Evolutionary conservation across 495 filamentous ascomycete species (phyloP).

Genomic region (Niebla homalea): DNA sequence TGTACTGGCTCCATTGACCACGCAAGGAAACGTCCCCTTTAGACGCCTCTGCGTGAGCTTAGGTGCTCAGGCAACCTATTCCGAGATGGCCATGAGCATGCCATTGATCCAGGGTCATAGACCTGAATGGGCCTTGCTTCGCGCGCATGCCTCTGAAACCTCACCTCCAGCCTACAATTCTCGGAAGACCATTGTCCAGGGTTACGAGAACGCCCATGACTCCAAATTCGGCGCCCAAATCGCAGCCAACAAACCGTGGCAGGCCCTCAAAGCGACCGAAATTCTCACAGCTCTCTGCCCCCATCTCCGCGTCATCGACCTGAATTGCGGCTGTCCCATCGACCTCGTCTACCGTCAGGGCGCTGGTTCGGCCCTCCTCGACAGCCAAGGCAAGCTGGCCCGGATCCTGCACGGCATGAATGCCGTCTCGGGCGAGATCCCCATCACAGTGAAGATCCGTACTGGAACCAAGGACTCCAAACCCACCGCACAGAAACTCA

Average conservation of each 20-base stretch:
- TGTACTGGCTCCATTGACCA: conserved; percentile 75
- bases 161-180: conserved; percentile 44
- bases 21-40: conserved; percentile 95
- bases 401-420: conserved; percentile 95
- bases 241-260: conserved; percentile 75
- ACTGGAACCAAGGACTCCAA: conserved; percentile 74
- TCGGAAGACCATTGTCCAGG: conserved; percentile 24
- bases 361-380: conserved; percentile 87
- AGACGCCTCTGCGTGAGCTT: conserved; percentile 80
- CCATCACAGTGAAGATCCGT: conserved; percentile 86
- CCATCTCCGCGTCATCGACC: conserved; percentile 71
- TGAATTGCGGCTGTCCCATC: conserved; percentile 96
- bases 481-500: conserved; percentile 66
- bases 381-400: conserved; percentile 67
- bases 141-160: conserved; percentile 71
- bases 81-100: conserved; percentile 92
- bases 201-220: conserved; percentile 70
- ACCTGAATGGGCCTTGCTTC: conserved; percentile 87
- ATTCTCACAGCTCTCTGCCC: conserved; percentile 62
- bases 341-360: conserved; percentile 79
- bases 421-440: conserved; percentile 69
- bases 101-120: conserved; percentile 85
- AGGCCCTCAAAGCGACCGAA: conserved; percentile 77
- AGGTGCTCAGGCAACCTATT: conserved; percentile 88
- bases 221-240: conserved; percentile 85